Base-by-base conservation (phyloP, 495 filamentous ascomycete genomes). In the Aspergillus carlsbadensis region DNA sequence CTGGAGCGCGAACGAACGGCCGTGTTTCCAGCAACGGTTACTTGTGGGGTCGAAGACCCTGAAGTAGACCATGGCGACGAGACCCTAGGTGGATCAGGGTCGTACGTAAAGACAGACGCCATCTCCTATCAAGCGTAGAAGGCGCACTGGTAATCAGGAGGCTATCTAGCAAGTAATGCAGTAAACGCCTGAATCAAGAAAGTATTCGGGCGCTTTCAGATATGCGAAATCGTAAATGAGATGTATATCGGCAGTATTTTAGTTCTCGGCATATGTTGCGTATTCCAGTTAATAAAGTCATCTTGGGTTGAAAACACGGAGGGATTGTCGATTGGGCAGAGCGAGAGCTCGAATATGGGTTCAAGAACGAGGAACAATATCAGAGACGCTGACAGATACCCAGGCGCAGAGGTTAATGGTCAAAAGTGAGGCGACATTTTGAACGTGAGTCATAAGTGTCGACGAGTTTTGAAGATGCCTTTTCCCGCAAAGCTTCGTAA, bases 51-150 rank as follows among this genome's bases (percentile, higher is more conserved):
- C 34, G 70, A 72, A 7, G 74, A 73, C 22, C 70, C 73, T 40
- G 75, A 78, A 14, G 78, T 81, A 35, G 87, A 78, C 94, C 94
- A 98, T 22, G 94, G 95, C 10, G 93, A 97, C 14, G 88, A 84
- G 24, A 96, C 88, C 70, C 90, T 77, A 5, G 90, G 89, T 34
- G 93, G 89, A 57, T 95, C 87, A 10, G 90, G 86, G 52, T 96
- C 91, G 65, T 87, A 98, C 0, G 93, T 96, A 71, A 98, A 98
- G 55, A 98, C 90, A 13, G 92, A 96, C 34, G 91, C 90, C 94
- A 98, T 98, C 21, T 1, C 56, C 11, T 34, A 15, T 24, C 15
- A 26, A 48, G 11, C 15, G 2, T 1, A 26, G 13, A 35, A 8
- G 48, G 22, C 33, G 18, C 37, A 41, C n/a, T 1, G 18, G 22